Base-by-base conservation (phyloP, 257 asterid genomes). In the Capsicum chinense region DNA sequence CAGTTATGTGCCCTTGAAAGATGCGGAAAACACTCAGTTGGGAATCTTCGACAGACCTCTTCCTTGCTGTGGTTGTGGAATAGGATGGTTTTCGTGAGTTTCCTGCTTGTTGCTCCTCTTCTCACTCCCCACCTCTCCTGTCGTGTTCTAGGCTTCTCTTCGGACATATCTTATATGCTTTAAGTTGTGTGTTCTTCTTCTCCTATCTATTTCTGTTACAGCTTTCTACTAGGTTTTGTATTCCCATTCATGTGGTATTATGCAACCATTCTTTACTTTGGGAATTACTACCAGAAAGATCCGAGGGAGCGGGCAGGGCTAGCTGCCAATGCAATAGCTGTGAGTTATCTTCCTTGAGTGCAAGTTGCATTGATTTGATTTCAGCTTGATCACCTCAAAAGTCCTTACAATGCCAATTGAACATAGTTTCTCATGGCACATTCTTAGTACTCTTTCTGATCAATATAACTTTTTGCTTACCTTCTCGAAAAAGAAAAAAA, bases 241-340 rank as follows among this genome's bases (percentile, higher is more conserved):
- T 97, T 93, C 91, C 99, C 99, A 12, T 33, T 91, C 42, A 88
- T 92, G 95, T 96, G 99, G 99, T 96, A 94, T 89, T 96, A 89
- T 86, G 99, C 99, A 21, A 94, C 98, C 9, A 54, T 93, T 83
- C 92, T 97, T 80, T 97, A 97, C 90, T 91, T 96, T 80, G 95
- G 98, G 56, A 96, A 92, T 84, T 91, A 92, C 90, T 97, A 95
- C 85, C 93, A 91, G 70, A 93, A 89, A 92, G 99, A 97, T 88
- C 98, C 98, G 39, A 93, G 99, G 90, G 98, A 97, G 90, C 91
- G 98, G 79, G 97, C 98, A 84, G 99, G 99, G 54, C 98, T 96
- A 69, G 99, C 98, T 87, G 99, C 98, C 56, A 92, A 97, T 86
- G 98, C 99, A 63, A 95, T 95, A 70, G 95, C 99, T 21, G 98